Evolutionary conservation across 768 basidiomycete species (phyloP).

Genomic region (Sistotremastrum suecicum): DNA sequence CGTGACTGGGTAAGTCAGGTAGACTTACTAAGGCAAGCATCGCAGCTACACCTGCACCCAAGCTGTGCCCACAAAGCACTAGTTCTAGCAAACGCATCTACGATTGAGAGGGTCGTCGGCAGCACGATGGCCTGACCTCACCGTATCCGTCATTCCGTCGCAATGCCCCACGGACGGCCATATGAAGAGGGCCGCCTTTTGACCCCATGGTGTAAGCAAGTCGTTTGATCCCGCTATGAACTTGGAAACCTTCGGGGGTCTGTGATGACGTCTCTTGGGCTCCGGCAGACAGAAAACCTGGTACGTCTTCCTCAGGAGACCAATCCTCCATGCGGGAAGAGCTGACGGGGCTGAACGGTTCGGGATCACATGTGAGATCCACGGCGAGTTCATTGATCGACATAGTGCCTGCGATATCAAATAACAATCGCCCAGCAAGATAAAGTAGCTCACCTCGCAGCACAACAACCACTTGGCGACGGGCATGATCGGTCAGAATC

Average conservation of each 20-base stretch:
- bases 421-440: slow-evolving; percentile 1
- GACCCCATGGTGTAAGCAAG: slow-evolving; percentile 73
- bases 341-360: slow-evolving; percentile 16
- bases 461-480: slow-evolving; percentile 63
- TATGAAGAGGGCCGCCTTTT: slow-evolving; percentile 61
- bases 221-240: slow-evolving; percentile 69
- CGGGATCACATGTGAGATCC: slow-evolving; percentile 70
- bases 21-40: slow-evolving; percentile 53
- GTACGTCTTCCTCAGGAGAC: slow-evolving; percentile 13
- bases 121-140: slow-evolving; percentile 19
- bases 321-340: slow-evolving; percentile 18
- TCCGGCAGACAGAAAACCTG: background rate
- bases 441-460: slow-evolving; percentile 33
- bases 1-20: background rate
- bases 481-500: slow-evolving; percentile 70
- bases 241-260: slow-evolving; percentile 32
- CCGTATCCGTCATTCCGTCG: slow-evolving; percentile 58
- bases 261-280: slow-evolving; percentile 7
- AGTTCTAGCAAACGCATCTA: slow-evolving; percentile 30
- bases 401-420: slow-evolving; percentile 48
- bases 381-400: slow-evolving; percentile 78
- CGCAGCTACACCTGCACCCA: slow-evolving; percentile 71
- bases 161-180: slow-evolving; percentile 59
- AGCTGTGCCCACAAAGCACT: slow-evolving; percentile 69
- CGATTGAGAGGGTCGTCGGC: slow-evolving; percentile 6